A percentile compares a stretch with the other conserved stretches of the same genome.
Evolutionary conservation across 2,329 filamentous ascomycete species (phyloP).

Genomic region (Scopulariopsis brevicaulis): DNA sequence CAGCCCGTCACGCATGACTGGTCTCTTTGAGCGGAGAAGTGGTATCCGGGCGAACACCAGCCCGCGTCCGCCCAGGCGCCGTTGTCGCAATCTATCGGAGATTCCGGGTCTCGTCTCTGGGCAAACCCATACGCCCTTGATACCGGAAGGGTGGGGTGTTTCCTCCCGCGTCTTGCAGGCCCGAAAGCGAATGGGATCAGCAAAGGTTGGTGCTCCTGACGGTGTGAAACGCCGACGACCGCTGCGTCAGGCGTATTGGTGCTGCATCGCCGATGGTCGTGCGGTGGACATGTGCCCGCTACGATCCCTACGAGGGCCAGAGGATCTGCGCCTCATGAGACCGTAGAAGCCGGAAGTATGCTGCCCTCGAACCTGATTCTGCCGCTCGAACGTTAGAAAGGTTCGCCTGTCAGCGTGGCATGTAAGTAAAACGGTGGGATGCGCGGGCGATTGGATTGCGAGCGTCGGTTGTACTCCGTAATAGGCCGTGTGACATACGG

Average conservation of each 20-base stretch:
- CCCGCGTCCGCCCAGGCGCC: background rate
- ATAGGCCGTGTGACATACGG: too few relatives aligned
- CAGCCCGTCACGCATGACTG: background rate
- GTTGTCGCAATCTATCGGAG: background rate
- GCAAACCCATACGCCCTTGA: background rate
- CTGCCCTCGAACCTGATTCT: background rate
- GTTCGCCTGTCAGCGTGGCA: too few relatives aligned
- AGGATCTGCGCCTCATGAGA: background rate
- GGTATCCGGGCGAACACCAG: background rate
- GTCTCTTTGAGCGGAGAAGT: background rate
- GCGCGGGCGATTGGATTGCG: too few relatives aligned
- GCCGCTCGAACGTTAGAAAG: background rate
- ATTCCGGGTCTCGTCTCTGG: background rate
- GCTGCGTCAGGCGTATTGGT: background rate
- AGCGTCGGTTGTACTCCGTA: too few relatives aligned
- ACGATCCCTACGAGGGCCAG: background rate
- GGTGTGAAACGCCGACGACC: background rate
- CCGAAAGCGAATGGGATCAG: background rate
- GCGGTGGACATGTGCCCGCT: background rate
- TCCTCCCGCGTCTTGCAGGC: background rate
- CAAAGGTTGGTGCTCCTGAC: background rate
- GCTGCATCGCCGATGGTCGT: background rate
- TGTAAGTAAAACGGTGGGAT: too few relatives aligned
- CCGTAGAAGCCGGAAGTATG: background rate
- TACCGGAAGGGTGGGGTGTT: background rate